Conservation (phyloP, 2,329 filamentous ascomycete species). For the Aspergillus alliaceus region DNA sequence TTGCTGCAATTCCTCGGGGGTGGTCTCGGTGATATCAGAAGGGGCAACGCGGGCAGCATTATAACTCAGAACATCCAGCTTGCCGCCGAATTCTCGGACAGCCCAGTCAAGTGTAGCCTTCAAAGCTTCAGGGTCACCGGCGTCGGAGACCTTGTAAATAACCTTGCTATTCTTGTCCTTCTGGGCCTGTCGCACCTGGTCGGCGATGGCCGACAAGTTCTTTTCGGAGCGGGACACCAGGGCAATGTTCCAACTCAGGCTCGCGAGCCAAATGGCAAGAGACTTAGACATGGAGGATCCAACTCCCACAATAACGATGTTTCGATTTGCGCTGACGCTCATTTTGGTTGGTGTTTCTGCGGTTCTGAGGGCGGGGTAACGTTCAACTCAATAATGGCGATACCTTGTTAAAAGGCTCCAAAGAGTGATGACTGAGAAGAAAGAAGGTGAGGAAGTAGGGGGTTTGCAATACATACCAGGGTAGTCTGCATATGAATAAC, state of each 20-base stretch:
- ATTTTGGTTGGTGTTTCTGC: too few species aligned
- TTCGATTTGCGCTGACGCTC: conserved; percentile 8
- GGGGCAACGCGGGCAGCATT: conserved; percentile 3
- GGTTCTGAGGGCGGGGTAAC: too few species aligned
- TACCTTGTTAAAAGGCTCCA: too few species aligned
- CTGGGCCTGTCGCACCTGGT: conserved; percentile 1
- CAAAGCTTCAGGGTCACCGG: not conserved
- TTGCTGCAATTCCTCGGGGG: not conserved
- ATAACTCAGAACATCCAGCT: conserved; percentile 2
- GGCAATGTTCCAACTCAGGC: conserved; percentile 5
- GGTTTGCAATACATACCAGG: too few species aligned
- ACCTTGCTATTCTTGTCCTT: not conserved
- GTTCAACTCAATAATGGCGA: too few species aligned
- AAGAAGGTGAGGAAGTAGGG: too few species aligned
- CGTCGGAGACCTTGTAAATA: not conserved
- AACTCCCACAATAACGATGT: conserved; percentile 5
- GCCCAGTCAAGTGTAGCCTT: conserved; percentile 2
- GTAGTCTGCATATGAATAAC: too few species aligned
- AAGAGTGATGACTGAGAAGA: too few species aligned
- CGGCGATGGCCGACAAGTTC: not conserved
- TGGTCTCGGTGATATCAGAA: not conserved
- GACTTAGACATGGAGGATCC: conserved; percentile 6
- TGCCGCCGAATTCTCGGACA: not conserved
- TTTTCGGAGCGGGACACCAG: conserved; percentile 3
- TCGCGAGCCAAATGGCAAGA: conserved; percentile 6